Percentiles rank a stretch among this genome's conserved stretches.
These are phyloP conservation scores for Castanospermum australe DNA, from an alignment of 306 rosid species.

Conservation along the genomic window DNA sequence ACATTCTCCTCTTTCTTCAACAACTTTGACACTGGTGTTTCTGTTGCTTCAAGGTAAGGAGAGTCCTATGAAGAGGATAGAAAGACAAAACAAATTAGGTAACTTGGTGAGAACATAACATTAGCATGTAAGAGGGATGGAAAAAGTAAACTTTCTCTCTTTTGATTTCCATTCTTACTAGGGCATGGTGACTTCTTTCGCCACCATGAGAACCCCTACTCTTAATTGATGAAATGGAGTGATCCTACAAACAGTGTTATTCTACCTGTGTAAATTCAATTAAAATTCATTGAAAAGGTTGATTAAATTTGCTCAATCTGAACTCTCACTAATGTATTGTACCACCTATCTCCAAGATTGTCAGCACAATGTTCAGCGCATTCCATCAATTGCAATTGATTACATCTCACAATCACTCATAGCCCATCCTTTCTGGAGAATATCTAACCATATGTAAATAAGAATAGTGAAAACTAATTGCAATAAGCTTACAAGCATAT, in stretches of 20 bases:
- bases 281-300: not conserved
- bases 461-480: not conserved
- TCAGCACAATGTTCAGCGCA: not conserved
- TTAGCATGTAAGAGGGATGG: conserved; percentile 24
- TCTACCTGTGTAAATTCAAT: not conserved
- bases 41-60: conserved; percentile 55
- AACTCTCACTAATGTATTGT: conserved; percentile 1
- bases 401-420: conserved; percentile 10
- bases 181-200: conserved; percentile 54
- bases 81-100: conserved; percentile 18
- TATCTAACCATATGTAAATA: not conserved
- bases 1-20: conserved; percentile 69
- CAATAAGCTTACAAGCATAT: not conserved
- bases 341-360: not conserved
- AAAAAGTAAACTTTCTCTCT: conserved; percentile 14
- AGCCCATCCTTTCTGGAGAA: not conserved
- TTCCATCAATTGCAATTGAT: not conserved
- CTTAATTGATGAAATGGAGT: conserved; percentile 73
- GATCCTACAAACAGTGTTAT: conserved; percentile 45
- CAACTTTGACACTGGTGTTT: conserved; percentile 77
- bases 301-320: conserved; percentile 11
- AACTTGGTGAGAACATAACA: conserved; percentile 17
- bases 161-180: conserved; percentile 42
- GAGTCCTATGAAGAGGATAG: conserved; percentile 53
- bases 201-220: conserved; percentile 55